A percentile compares a stretch with the other conserved stretches of the same genome.
phyloP scores from a whole-genome alignment of 2,329 filamentous ascomycete species.

The Fusarium fujikuroi region DNA sequence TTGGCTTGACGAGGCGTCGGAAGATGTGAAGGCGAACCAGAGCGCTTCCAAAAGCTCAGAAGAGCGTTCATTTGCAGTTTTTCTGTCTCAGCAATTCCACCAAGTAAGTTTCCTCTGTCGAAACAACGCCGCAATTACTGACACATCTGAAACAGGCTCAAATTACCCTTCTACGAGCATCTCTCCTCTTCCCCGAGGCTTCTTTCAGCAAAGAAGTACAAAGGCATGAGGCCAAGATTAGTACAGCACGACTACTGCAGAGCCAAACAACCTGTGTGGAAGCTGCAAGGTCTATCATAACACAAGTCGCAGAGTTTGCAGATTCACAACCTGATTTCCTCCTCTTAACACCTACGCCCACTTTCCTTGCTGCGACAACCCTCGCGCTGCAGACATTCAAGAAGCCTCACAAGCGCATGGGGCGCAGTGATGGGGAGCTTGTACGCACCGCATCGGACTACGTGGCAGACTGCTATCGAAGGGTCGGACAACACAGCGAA shows the following conservation, averaged over 20 bases:
- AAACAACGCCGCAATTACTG: accelerated
- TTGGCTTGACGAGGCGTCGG: conserved; percentile 23
- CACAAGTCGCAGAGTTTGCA: conserved; percentile 33
- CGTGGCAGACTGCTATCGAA: conserved; percentile 26
- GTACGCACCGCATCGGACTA: conserved; percentile 29
- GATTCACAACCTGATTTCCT: conserved; percentile 24
- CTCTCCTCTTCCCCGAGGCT: conserved; percentile 32
- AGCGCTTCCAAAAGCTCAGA: neutral
- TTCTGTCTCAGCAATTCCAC: conserved; percentile 34
- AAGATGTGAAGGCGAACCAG: conserved; percentile 19
- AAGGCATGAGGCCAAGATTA: conserved; percentile 30
- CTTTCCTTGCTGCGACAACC: conserved; percentile 30
- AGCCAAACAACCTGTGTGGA: conserved; percentile 36
- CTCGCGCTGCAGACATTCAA: conserved; percentile 36
- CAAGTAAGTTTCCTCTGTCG: conserved; percentile 1
- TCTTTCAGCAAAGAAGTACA: conserved; percentile 27
- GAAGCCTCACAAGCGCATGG: conserved; percentile 40
- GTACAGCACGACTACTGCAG: conserved; percentile 24
- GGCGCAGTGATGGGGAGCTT: conserved; percentile 37
- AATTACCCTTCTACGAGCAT: conserved; percentile 34
- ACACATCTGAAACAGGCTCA: conserved; percentile 8
- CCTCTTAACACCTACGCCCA: conserved; percentile 30
- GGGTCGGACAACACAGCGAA: conserved; percentile 23
- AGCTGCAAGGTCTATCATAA: conserved; percentile 36
- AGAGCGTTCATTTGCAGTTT: conserved; percentile 17